Percentiles rank a stretch among this genome's conserved stretches.
Evolutionary conservation across 192 early-diverging fungal species (phyloP).

Genomic region (Podila minutissima): DNA sequence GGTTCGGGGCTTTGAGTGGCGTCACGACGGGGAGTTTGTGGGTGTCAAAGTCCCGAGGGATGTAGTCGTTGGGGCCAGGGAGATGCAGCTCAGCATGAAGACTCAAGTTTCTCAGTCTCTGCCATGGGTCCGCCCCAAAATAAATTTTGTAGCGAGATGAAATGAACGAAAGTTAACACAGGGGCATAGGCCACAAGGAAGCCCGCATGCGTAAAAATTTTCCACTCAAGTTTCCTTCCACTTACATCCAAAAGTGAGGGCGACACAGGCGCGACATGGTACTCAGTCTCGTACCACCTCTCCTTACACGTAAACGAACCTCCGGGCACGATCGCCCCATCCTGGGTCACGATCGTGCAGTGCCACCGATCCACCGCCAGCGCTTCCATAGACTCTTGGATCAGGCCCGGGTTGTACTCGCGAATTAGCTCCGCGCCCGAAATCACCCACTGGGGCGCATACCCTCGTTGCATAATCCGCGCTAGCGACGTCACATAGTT

Average conservation of each 20-base stretch:
- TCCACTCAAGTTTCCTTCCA: conserved; percentile 27
- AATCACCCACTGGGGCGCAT: conserved; percentile 69
- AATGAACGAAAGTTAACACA: not conserved
- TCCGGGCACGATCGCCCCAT: conserved; percentile 15
- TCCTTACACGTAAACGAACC: conserved; percentile 66
- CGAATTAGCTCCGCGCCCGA: conserved; percentile 73
- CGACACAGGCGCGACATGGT: conserved; percentile 66
- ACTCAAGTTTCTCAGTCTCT: conserved; percentile 35
- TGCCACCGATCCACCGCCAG: conserved; percentile 65
- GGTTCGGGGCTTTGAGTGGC: conserved; percentile 50
- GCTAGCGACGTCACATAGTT: conserved; percentile 70
- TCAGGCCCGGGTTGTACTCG: conserved; percentile 63
- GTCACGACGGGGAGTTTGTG: conserved; percentile 36
- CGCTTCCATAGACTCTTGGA: conserved; percentile 67
- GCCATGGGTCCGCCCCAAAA: not conserved
- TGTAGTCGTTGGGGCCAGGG: conserved; percentile 74
- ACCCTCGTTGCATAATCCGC: conserved; percentile 76
- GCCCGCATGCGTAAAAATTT: conserved; percentile 3
- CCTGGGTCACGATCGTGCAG: conserved; percentile 38
- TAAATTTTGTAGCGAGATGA: not conserved
- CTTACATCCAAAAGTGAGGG: conserved; percentile 57
- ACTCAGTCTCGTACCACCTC: conserved; percentile 84
- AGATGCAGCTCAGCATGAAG: conserved; percentile 42
- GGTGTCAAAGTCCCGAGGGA: conserved; percentile 82
- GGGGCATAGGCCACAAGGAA: not conserved